Base-by-base conservation (phyloP, 805 yeast genomes). In the Cyberlindnera suaveolens region DNA sequence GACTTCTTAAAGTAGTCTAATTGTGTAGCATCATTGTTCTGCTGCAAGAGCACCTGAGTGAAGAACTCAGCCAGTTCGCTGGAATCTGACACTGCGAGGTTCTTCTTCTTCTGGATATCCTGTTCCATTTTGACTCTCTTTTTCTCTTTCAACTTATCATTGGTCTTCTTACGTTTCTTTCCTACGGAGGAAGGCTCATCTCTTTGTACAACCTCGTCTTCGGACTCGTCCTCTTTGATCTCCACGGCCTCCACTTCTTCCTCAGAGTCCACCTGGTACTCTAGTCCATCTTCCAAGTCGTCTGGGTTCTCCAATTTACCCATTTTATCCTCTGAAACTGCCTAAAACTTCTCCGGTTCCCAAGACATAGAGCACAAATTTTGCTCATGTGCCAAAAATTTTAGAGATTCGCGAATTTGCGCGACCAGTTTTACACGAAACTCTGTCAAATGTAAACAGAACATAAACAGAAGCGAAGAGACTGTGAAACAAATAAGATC, bases 241-340 rank as follows among this genome's bases (percentile, higher is more conserved):
- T 52, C 65, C 11, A 61, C 60, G 27, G 62, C 68, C 34, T 61
- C 65, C 29, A 61, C 66, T 15, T 64, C 77, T 32, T 63, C 66
- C 15, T 57, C 72, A 3, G 64, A 52, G 33, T 73, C 76, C 19
- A 75, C 67, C 5, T 69, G 72, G 56, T 84, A 85, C 4, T 72
- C 83, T 39, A 87, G 66, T 3, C 88, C 91, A 58, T 86, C 95
- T 40, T 85, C 90, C 45, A 87, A 67, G 47, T 83, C 95, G 61
- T 88, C 96, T 7, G 49, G 53, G 30, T 45, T 47, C 26, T 44
- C 48, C 19, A 44, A 6, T 27, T 35, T 40, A 23, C 40, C 37
- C 47, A 44, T 44, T 27, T 33, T 35, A 16, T 20, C 4, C 7
- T n/a, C 15, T 31, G 11, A 31, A n/a, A 31, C 11, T 8, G 16